Percentiles rank a stretch among this genome's conserved stretches.
phyloP scores from a whole-genome alignment of 1,139 yeast species.

The Ogataea hybrid region DNA sequence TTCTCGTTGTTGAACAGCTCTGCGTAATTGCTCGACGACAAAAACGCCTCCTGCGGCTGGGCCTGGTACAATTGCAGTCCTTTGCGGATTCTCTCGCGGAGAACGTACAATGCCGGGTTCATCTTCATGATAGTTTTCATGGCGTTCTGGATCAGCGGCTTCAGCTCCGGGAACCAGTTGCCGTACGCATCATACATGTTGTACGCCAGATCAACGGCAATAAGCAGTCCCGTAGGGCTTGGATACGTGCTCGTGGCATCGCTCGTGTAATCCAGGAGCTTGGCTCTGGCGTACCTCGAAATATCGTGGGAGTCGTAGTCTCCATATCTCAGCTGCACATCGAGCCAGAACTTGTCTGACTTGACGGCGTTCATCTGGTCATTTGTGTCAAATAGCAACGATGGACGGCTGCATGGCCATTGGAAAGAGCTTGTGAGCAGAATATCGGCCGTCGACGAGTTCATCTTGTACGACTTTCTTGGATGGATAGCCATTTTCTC shows the following conservation, averaged over 20 bases:
- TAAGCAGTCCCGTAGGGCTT: slow-evolving; percentile 87
- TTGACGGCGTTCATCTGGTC: slow-evolving; percentile 50
- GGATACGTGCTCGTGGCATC: slow-evolving; percentile 88
- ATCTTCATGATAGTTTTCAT: slow-evolving; percentile 94
- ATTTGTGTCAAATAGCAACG: slow-evolving; percentile 63
- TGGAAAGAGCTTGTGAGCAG: slow-evolving; percentile 70
- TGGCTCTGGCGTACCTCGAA: slow-evolving; percentile 89
- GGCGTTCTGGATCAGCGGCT: slow-evolving; percentile 85
- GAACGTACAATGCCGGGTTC: slow-evolving; percentile 88
- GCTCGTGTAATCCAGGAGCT: slow-evolving; percentile 87
- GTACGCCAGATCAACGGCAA: slow-evolving; percentile 92
- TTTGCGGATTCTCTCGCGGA: slow-evolving; percentile 90
- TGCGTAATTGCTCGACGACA: slow-evolving; percentile 86
- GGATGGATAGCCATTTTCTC: slow-evolving; percentile 95
- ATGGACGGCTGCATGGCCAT: slow-evolving; percentile 87
- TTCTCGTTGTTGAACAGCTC: slow-evolving; percentile 84
- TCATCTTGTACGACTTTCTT: slow-evolving; percentile 95
- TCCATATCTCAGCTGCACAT: slow-evolving; percentile 92
- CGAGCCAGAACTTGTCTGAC: slow-evolving; percentile 87
- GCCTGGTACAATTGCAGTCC: slow-evolving; percentile 92
- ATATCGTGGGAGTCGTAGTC: slow-evolving; percentile 98
- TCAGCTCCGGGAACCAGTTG: slow-evolving; percentile 95
- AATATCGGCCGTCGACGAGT: slow-evolving; percentile 91
- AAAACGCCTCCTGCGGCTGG: slow-evolving; percentile 88
- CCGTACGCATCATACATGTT: slow-evolving; percentile 97